Conservation (phyloP, 768 basidiomycete genomes). For the Coprinopsis strossmayeri region DNA sequence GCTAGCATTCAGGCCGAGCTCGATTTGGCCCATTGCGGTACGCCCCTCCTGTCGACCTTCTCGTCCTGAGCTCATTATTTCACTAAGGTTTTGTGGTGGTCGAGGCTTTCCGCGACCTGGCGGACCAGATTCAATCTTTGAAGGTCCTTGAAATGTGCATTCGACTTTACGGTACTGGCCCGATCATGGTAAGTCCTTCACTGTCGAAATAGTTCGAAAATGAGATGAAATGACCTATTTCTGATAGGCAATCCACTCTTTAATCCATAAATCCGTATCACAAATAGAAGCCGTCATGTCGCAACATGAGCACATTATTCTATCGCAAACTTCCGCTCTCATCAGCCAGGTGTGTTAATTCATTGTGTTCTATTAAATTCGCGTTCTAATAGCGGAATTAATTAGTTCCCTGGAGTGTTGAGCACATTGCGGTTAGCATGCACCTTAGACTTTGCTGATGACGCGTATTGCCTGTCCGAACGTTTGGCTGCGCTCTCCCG, state of each 20-base stretch:
- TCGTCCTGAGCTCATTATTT: not conserved
- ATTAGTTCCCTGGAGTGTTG: conserved; percentile 22
- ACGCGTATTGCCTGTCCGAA: conserved; percentile 16
- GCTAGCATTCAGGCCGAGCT: conserved; percentile 18
- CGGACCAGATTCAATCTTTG: conserved; percentile 14
- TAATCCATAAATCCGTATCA: conserved; percentile 16
- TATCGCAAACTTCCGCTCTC: conserved; percentile 10
- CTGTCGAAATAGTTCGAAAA: not conserved
- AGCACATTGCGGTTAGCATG: conserved; percentile 14
- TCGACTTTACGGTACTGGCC: conserved; percentile 15
- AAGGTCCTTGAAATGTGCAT: conserved; percentile 12
- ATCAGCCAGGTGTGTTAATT: conserved; percentile 2
- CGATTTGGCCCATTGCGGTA: conserved; percentile 17
- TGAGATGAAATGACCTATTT: not conserved
- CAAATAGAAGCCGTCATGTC: conserved; percentile 18
- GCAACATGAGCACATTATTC: conserved; percentile 13
- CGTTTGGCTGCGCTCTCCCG: conserved; percentile 9
- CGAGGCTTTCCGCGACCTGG: conserved; percentile 16
- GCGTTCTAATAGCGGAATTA: not conserved
- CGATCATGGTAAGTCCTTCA: conserved; percentile 15
- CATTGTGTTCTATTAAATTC: not conserved
- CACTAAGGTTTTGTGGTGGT: conserved; percentile 18
- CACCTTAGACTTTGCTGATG: conserved; percentile 16
- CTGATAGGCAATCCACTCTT: conserved; percentile 15
- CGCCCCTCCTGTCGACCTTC: not conserved